Percentiles rank a stretch among this genome's conserved stretches.
Conservation (phyloP, 2,329 filamentous ascomycete species). For the Aureobasidium namibiae region DNA sequence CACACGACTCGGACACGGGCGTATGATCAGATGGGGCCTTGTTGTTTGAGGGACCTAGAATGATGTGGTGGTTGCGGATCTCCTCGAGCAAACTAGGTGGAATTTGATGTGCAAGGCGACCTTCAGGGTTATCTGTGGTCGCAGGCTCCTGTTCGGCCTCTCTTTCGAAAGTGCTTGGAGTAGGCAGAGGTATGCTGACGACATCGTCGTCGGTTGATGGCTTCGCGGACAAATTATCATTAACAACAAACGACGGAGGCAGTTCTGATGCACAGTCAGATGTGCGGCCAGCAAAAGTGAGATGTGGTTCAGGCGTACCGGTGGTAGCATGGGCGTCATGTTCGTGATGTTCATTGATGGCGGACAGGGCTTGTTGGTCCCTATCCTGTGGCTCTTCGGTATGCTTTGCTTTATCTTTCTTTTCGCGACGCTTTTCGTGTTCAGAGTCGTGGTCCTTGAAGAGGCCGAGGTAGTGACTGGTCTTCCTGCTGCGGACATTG, state of each 20-base stretch:
- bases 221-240: not conserved
- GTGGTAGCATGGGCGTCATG: not conserved
- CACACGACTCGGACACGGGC: not conserved
- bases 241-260: not conserved
- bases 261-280: not conserved
- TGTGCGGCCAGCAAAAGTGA: not conserved
- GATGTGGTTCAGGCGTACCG: not conserved
- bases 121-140: slow-evolving; percentile 11
- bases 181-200: not conserved
- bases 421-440: slow-evolving; percentile 42
- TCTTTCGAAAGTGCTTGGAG: slow-evolving; percentile 4
- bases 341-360: not conserved
- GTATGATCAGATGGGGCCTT: not conserved
- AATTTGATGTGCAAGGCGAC: slow-evolving; percentile 26
- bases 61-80: slow-evolving; percentile 45
- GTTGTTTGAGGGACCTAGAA: slow-evolving; percentile 8
- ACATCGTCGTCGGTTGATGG: not conserved
- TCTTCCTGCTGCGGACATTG: slow-evolving; percentile 54
- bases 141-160: slow-evolving; percentile 4
- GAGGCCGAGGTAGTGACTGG: slow-evolving; percentile 56
- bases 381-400: not conserved
- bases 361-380: not conserved
- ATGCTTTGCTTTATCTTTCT: slow-evolving; percentile 12
- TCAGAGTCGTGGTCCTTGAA: slow-evolving; percentile 55
- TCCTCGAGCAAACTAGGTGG: slow-evolving; percentile 47